Conservation (phyloP, 2,329 filamentous ascomycete species). For the Penicillium concentricum region DNA sequence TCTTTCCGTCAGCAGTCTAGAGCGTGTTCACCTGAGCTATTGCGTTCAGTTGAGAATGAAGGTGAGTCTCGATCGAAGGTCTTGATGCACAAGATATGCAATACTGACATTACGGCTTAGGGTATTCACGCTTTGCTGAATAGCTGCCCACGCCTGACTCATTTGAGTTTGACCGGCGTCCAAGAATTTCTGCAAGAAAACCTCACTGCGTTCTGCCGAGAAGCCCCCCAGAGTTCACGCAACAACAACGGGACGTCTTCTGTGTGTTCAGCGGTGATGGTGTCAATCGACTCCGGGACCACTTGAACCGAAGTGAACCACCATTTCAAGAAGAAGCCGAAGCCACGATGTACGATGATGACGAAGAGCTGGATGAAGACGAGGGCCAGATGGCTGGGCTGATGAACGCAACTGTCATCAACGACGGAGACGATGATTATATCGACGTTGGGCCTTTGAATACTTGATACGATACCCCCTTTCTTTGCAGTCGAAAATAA, state of each 20-base stretch:
- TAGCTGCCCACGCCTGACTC: conserved; percentile 86
- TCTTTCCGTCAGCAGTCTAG: conserved; percentile 68
- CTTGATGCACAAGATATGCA: not conserved
- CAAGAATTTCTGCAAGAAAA: conserved; percentile 85
- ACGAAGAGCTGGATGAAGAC: conserved; percentile 45
- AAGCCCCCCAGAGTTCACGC: conserved; percentile 90
- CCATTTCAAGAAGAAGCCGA: conserved; percentile 34
- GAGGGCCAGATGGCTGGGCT: conserved; percentile 43
- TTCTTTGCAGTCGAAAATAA: conserved; percentile 17
- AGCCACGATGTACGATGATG: conserved; percentile 46
- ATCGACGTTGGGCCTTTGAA: conserved; percentile 37
- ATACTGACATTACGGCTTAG: conserved; percentile 46
- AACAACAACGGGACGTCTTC: conserved; percentile 91
- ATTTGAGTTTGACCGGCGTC: conserved; percentile 91
- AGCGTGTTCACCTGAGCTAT: conserved; percentile 94
- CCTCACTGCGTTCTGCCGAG: conserved; percentile 79
- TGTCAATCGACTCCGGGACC: conserved; percentile 72
- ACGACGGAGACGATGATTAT: conserved; percentile 44
- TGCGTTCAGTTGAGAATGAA: conserved; percentile 80
- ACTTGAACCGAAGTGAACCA: conserved; percentile 61
- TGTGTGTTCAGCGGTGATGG: conserved; percentile 94
- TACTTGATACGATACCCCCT: conserved; percentile 38
- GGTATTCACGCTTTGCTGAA: conserved; percentile 88
- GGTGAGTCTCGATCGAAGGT: conserved; percentile 53
- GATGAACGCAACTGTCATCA: conserved; percentile 43